Base-by-base conservation (phyloP, 2,329 filamentous ascomycete species). In the Paracorniculantispora psalliotae region DNA sequence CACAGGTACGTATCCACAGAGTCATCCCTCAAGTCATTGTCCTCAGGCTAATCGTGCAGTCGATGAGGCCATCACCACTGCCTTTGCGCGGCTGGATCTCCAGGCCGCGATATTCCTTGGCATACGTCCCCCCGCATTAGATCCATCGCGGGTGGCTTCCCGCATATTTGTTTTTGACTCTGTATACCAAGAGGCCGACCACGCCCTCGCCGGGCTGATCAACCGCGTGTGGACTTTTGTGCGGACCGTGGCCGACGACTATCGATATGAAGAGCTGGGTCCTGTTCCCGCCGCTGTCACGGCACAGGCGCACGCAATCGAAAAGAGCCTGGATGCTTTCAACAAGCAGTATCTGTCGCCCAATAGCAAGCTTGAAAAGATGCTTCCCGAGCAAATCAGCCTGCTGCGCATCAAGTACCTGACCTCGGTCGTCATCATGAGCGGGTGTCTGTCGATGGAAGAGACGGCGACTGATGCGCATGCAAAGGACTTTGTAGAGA, bases 391-490 rank as follows among this genome's bases (percentile, higher is more conserved):
- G 17, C 57, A 61, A 19, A 55, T 4, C 15, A 26, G 61, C 10
- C 51, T 60, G 39, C 60, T 64, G 23, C 60, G 55, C 21, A 54
- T 63, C 43, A 63, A 61, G 19, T 56, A 55, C 50, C 56, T 63
- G 12, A 52, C 58, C 1, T 59, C 59, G 13, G 37, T 61, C 15
- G 37, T 62, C 35, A 49, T 58, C 41, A 44, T 59, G 30, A 57
- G 61, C 44, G 57, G 52, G 13, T 59, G 59, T 13, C 43, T 64
- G 3, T 57, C 59, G n/a, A 35, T 49, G 10, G 60, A 62, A 23
- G 63, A 64, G 50, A 57, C 57, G 8, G 41, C 59, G 8, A 63
- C 54, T 44, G 63, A 64, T 26, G 41, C 37, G 21, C 59, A 62
- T 25, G 37, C 48, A 2, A 10, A 23, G 4, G 54, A 60, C 12